phyloP scores from a whole-genome alignment of 257 asterid genomes.

The Capsicum pubescens region DNA sequence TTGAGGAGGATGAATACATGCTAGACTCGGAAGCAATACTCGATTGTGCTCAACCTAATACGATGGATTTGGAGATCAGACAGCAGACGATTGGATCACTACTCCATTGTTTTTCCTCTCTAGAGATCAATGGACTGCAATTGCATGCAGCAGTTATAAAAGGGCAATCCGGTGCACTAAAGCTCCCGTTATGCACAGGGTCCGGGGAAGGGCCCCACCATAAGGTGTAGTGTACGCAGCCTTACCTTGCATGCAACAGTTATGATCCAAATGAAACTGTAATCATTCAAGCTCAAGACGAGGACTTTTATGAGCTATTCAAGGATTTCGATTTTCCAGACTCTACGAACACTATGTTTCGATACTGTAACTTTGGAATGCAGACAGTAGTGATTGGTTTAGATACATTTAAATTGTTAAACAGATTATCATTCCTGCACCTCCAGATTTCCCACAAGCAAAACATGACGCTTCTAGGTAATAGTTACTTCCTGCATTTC shows the following conservation, averaged over 20 bases:
- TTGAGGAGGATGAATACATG: slow-evolving; percentile 22
- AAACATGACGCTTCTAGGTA: slow-evolving; percentile 16
- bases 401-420: too few species aligned
- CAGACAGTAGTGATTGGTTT: not conserved
- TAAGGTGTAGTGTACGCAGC: too few species aligned
- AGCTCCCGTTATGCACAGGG: too few species aligned
- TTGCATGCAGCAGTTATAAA: not conserved
- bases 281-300: not conserved
- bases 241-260: too few species aligned
- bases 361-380: slow-evolving; percentile 1
- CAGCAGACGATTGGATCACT: not conserved
- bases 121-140: not conserved
- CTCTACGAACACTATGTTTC: not conserved
- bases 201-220: too few species aligned
- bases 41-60: not conserved
- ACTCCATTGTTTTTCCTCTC: not conserved
- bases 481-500: not conserved
- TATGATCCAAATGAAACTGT: not conserved
- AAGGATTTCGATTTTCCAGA: slow-evolving; percentile 4
- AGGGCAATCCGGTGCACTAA: too few species aligned
- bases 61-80: not conserved
- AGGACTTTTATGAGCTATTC: not conserved
- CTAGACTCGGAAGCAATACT: not conserved
- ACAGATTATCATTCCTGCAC: too few species aligned
- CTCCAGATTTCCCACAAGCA: too few species aligned